Percentiles rank a stretch among this genome's conserved stretches.
Conservation (phyloP, 176 grass and related monocot genomes). For the Hyparrhenia diplandra region DNA sequence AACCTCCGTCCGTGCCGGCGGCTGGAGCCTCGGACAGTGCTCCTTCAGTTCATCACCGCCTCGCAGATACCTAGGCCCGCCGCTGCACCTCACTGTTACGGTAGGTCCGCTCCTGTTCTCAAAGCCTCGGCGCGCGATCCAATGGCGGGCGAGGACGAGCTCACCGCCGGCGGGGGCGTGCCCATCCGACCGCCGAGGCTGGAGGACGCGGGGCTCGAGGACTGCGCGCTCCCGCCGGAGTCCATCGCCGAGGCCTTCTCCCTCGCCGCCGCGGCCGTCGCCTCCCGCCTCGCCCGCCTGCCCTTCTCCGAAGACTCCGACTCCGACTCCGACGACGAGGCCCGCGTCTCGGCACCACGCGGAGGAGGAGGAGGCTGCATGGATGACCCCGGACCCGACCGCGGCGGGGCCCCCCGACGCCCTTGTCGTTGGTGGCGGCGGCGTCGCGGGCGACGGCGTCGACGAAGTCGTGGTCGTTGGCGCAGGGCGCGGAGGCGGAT, state of each 20-base stretch:
- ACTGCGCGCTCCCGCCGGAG: slow-evolving; percentile 82
- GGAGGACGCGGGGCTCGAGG: slow-evolving; percentile 81
- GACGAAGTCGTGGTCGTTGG: slow-evolving; percentile 15
- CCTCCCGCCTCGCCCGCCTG: slow-evolving; percentile 26
- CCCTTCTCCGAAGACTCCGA: slow-evolving; percentile 20
- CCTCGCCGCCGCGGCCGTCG: slow-evolving; percentile 45
- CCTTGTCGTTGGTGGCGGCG: slow-evolving; percentile 14
- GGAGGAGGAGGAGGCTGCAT: slow-evolving; percentile 22
- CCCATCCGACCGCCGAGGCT: slow-evolving; percentile 39
- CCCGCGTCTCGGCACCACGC: background rate
- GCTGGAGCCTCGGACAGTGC: too few relatives aligned
- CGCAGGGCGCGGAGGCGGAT: background rate
- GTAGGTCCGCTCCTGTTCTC: too few relatives aligned
- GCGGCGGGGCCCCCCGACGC: slow-evolving; percentile 21
- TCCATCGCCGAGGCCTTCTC: slow-evolving; percentile 84
- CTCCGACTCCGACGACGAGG: background rate
- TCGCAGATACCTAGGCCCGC: too few relatives aligned
- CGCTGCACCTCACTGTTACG: too few relatives aligned
- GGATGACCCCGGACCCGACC: background rate
- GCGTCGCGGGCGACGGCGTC: background rate
- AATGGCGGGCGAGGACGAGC: too few relatives aligned
- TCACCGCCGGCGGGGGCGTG: background rate
- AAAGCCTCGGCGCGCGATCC: too few relatives aligned
- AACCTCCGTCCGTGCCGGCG: too few relatives aligned
- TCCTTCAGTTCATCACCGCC: too few relatives aligned